Conservation (phyloP, 1,284 basidiomycete species). For the Puccinia novopanici region DNA sequence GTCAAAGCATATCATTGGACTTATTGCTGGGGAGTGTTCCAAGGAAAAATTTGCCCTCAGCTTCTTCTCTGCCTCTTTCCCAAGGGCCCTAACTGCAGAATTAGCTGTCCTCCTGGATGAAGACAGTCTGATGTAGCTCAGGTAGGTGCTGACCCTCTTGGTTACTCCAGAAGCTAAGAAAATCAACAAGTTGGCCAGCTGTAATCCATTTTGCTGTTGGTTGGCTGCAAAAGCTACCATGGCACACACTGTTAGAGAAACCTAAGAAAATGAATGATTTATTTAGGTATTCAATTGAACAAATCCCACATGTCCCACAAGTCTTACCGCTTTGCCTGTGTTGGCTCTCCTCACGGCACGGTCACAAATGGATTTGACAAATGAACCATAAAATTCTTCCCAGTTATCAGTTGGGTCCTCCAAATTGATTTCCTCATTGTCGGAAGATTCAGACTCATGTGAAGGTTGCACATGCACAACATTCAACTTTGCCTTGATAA, state of each 20-base stretch:
- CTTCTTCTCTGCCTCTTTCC: neutral
- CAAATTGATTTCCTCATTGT: neutral
- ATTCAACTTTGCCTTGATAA: neutral
- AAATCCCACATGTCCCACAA: no score
- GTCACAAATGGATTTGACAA: no score
- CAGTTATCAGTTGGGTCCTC: no score
- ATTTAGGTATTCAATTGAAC: no score
- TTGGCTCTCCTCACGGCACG: no score
- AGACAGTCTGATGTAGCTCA: conserved; percentile 5
- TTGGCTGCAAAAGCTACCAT: conserved; percentile 24
- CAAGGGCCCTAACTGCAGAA: neutral
- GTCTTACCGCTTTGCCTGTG: no score
- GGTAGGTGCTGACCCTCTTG: no score
- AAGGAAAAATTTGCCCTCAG: neutral
- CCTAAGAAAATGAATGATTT: neutral
- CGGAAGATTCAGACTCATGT: no score
- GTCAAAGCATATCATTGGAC: no score
- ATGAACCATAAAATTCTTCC: no score
- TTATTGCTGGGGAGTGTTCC: neutral
- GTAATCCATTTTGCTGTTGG: neutral
- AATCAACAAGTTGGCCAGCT: neutral
- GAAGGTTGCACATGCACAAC: no score
- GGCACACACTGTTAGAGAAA: neutral
- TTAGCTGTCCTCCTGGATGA: neutral
- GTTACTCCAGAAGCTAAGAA: no score